Conservation (phyloP, 495 filamentous ascomycete species). For the Lasiosphaeris hirsuta region DNA sequence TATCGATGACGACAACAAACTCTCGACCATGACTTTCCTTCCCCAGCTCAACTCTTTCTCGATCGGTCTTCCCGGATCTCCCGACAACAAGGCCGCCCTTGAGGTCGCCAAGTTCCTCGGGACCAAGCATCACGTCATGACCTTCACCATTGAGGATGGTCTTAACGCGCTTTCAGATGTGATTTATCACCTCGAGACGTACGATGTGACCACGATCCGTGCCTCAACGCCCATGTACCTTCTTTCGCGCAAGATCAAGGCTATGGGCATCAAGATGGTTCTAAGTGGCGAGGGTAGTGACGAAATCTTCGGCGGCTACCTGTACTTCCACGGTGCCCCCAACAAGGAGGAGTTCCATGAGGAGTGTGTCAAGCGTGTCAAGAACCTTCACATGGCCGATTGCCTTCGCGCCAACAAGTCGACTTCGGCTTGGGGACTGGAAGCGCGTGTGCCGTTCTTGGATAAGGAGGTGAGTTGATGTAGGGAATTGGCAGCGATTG, state of each 20-base stretch:
- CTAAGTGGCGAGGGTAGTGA: constrained; percentile 93
- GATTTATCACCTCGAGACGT: constrained; percentile 96
- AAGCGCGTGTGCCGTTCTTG: constrained; percentile 96
- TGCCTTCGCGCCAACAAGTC: constrained; percentile 98
- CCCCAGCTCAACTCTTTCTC: constrained; percentile 98
- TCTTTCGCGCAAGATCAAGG: constrained; percentile 96
- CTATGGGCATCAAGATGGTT: constrained; percentile 99
- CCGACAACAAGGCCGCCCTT: constrained; percentile 82
- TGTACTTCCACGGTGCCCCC: constrained; percentile 96
- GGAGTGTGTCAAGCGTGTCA: constrained; percentile 87
- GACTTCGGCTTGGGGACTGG: constrained; percentile 96
- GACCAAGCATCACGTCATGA: constrained; percentile 96
- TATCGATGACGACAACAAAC: constrained; percentile 84
- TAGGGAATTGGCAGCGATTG: background rate
- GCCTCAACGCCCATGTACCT: constrained; percentile 99
- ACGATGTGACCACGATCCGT: constrained; percentile 97
- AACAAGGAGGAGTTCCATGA: constrained; percentile 87
- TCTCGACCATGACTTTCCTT: constrained; percentile 87
- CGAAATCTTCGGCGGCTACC: constrained; percentile 97
- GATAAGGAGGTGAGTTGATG: constrained; percentile 67
- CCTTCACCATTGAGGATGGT: constrained; percentile 94
- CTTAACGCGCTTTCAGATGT: constrained; percentile 94
- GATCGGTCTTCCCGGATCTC: constrained; percentile 86
- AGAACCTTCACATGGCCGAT: constrained; percentile 93
- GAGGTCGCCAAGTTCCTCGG: constrained; percentile 94